phyloP scores from a whole-genome alignment of 2,329 filamentous ascomycete genomes.

The Claviceps citrina region DNA sequence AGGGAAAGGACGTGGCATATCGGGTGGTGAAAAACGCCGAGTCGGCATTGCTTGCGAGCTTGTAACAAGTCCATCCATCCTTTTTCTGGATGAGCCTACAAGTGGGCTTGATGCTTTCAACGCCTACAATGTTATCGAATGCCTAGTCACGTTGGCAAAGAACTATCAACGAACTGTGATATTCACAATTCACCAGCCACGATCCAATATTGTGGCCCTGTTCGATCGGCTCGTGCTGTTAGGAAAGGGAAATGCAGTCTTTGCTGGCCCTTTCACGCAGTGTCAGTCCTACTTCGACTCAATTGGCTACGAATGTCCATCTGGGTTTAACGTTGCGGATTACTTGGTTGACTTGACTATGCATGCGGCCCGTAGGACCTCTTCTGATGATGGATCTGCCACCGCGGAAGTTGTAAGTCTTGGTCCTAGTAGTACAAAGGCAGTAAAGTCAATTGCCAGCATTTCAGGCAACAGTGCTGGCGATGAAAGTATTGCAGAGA shows the following conservation, averaged over 20 bases:
- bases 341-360: slow-evolving; percentile 96
- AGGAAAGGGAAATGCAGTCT: slow-evolving; percentile 78
- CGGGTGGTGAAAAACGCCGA: slow-evolving; percentile 87
- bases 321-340: slow-evolving; percentile 97
- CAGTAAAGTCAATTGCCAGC: slow-evolving; percentile 82
- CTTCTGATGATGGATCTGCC: slow-evolving; percentile 38
- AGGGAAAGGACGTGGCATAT: slow-evolving; percentile 84
- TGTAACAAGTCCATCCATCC: slow-evolving; percentile 89
- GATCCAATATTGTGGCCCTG: slow-evolving; percentile 93
- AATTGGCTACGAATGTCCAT: slow-evolving; percentile 82
- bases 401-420: slow-evolving; percentile 46
- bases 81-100: slow-evolving; percentile 94
- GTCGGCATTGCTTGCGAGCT: slow-evolving; percentile 96
- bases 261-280: slow-evolving; percentile 74
- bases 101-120: slow-evolving; percentile 94
- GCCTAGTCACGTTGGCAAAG: slow-evolving; percentile 84
- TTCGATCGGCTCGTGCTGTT: slow-evolving; percentile 90
- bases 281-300: slow-evolving; percentile 89
- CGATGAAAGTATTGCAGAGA: slow-evolving; percentile 47
- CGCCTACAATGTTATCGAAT: slow-evolving; percentile 95
- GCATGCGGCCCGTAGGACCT: slow-evolving; percentile 59
- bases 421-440: slow-evolving; percentile 71
- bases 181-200: slow-evolving; percentile 94
- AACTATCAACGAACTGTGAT: slow-evolving; percentile 94
- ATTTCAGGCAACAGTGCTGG: slow-evolving; percentile 61